phyloP scores from a whole-genome alignment of 768 basidiomycete species.

The Pleurotus tuoliensis region DNA sequence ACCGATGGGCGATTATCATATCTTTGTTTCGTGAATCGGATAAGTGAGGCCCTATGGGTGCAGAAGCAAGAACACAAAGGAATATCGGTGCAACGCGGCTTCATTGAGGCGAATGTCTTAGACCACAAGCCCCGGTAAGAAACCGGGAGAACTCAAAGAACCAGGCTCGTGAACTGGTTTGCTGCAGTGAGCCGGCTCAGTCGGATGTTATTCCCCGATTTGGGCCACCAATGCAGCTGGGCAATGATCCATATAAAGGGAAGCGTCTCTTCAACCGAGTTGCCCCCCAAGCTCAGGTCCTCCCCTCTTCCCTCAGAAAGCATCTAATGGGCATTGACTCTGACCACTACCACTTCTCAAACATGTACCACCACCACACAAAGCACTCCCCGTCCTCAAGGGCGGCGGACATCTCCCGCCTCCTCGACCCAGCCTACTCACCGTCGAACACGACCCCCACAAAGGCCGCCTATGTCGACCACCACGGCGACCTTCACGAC shows the following conservation, averaged over 20 bases:
- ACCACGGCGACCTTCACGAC: conserved; percentile 60
- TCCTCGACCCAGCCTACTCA: conserved; percentile 63
- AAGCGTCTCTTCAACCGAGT: neutral
- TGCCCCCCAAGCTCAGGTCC: neutral
- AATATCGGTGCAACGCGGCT: conserved; percentile 7
- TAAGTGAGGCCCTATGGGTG: too few relatives aligned
- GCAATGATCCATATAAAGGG: neutral
- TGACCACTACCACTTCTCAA: neutral
- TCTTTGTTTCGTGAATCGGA: too few relatives aligned
- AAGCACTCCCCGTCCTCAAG: conserved; percentile 25
- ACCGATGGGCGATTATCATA: too few relatives aligned
- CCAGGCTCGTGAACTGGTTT: neutral
- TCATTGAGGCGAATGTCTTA: conserved; percentile 7
- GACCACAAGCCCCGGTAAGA: conserved; percentile 5
- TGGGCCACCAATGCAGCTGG: neutral
- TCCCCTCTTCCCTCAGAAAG: neutral
- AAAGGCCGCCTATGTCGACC: conserved; percentile 51
- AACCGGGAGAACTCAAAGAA: conserved; percentile 4
- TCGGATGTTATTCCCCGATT: conserved; percentile 4
- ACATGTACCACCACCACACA: conserved; percentile 3
- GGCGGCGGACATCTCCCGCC: conserved; percentile 53
- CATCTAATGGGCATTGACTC: conserved; percentile 4
- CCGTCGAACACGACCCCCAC: conserved; percentile 20
- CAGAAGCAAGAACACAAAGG: neutral
- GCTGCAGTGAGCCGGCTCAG: neutral